Base-by-base conservation (phyloP, 208 protist species). In the Phytomonas sp. region DNA sequence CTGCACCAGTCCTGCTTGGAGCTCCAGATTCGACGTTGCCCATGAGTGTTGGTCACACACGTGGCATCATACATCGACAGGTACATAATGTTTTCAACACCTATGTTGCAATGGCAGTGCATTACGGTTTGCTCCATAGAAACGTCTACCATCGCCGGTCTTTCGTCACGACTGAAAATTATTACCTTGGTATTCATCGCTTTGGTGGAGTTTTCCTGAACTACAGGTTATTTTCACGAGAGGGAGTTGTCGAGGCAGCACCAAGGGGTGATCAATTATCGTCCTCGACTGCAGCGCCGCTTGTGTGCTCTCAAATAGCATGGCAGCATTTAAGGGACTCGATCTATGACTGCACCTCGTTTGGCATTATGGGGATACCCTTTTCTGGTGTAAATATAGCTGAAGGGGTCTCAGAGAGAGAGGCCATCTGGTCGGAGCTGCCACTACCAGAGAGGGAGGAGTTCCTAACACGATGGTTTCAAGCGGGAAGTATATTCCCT, bases 61-160 rank as follows among this genome's bases (percentile, higher is more conserved):
- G 77, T 29, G 61, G 74, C 31, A 72, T 91, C 15, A 87, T 94
- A 59, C 97, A 99, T 74, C 73, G 95, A 28, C 91, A 99, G 59
- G 74, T 99, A 56, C 98, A 99, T 83, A 99, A 99, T 83, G 65
- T 98, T 29, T 99, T 98, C 67, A 92, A 97, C 4, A 84, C 92
- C 40, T 80, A 89, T 70, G 82, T 92, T 53, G 73, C 83, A n/a
- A 76, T 87, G 66, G 78, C 91, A 0, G 78, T 77, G 26, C 78
- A 81, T 68, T 56, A 93, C 26, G 97, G 97, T 26, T 78, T 93
- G 30, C 59, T 96, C 43, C 66, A 71, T 2, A 80, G 96, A 62
- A 85, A 68, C 34, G 61, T 67, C 66, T 76, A 81, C 66, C 43
- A 75, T 26, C 62, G 75, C 30, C 90, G 98, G 7, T 95, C 97